These are phyloP conservation scores for Suaeda aralocaspica DNA, from an alignment of 148 eudicot species.

Conservation along the genomic window DNA sequence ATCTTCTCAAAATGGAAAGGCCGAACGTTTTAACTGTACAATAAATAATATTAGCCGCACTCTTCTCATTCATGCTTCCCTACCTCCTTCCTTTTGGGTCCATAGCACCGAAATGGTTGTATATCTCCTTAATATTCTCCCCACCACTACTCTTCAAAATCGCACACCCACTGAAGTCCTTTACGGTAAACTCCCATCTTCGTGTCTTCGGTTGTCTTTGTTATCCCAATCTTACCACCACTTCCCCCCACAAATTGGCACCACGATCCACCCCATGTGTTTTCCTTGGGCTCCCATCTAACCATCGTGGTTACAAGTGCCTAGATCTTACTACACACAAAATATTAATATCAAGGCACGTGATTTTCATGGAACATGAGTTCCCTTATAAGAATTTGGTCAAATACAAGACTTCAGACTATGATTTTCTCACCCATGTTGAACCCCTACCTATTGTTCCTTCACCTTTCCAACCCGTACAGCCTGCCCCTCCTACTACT, in stretches of 20 bases:
- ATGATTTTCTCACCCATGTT: too few species aligned
- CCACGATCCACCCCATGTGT: constrained; percentile 8
- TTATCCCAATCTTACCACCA: background rate
- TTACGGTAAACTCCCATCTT: background rate
- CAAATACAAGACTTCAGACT: background rate
- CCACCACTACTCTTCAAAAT: too few species aligned
- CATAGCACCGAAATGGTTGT: too few species aligned
- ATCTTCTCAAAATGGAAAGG: too few species aligned
- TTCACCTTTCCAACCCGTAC: background rate
- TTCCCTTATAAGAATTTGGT: background rate
- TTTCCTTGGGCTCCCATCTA: background rate
- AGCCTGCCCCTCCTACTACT: background rate
- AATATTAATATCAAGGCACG: background rate
- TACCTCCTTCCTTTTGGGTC: too few species aligned
- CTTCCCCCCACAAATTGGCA: background rate
- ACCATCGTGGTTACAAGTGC: background rate
- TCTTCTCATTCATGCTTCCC: too few species aligned
- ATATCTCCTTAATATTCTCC: too few species aligned
- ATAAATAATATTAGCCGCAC: too few species aligned
- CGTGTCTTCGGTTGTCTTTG: constrained; percentile 3
- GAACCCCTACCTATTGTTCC: too few species aligned
- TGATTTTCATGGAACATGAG: background rate
- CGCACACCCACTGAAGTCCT: too few species aligned
- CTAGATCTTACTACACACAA: background rate
- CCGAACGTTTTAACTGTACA: too few species aligned